Evolutionary conservation across 306 rosid species (phyloP).

Genomic region (Vigna mungo): DNA sequence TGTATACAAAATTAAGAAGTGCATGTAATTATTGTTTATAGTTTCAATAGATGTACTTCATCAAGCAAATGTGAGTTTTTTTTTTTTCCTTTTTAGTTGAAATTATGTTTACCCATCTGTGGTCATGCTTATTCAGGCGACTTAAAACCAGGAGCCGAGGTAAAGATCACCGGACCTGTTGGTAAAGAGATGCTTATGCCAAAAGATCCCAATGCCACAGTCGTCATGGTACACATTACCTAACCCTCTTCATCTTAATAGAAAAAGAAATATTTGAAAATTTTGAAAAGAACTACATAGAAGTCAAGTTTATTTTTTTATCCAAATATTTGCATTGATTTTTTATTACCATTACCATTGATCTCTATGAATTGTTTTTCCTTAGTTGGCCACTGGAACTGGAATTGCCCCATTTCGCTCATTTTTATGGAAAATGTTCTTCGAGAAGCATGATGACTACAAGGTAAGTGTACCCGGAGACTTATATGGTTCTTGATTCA

Average conservation of each 20-base stretch:
- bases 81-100: not conserved
- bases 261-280: not conserved
- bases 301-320: too few relatives aligned
- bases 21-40: not conserved
- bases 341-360: constrained; percentile 20
- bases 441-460: constrained; percentile 94
- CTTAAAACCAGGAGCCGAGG: constrained; percentile 88
- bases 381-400: constrained; percentile 96
- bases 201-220: constrained; percentile 90
- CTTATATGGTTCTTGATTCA: not conserved
- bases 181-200: constrained; percentile 99
- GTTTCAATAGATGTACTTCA: not conserved
- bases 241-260: constrained; percentile 4
- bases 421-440: constrained; percentile 96
- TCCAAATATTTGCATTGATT: not conserved
- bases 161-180: constrained; percentile 86
- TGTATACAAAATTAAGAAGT: not conserved
- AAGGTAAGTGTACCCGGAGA: constrained; percentile 54
- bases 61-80: not conserved
- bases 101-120: not conserved
- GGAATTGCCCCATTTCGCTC: constrained; percentile 98
- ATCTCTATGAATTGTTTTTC: constrained; percentile 24
- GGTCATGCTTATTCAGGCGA: constrained; percentile 67
- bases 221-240: constrained; percentile 73
- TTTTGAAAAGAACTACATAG: too few relatives aligned